Evolutionary conservation across 2,329 filamentous ascomycete genomes (phyloP).

Genomic region (Trichophyton verrucosum): DNA sequence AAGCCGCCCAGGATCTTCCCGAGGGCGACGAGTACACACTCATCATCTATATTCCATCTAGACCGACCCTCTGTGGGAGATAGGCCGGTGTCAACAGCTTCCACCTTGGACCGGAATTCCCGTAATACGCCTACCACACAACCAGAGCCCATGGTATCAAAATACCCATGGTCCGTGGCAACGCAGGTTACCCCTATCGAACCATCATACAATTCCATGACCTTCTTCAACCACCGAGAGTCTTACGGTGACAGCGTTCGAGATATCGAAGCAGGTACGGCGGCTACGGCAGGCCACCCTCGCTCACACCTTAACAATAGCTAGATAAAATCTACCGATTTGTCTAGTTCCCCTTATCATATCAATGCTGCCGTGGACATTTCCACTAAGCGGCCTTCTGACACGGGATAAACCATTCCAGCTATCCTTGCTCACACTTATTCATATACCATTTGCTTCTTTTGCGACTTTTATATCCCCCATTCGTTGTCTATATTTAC

Average conservation of each 20-base stretch:
- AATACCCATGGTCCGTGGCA: conserved; percentile 12
- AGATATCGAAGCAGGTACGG: conserved; percentile 8
- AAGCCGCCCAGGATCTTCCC: conserved; percentile 5
- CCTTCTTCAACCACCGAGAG: not conserved
- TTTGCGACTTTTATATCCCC: not conserved
- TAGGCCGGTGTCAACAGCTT: not conserved
- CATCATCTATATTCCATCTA: conserved; percentile 3
- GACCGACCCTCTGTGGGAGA: not conserved
- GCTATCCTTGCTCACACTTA: not conserved
- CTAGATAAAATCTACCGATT: not conserved
- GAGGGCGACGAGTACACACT: conserved; percentile 4
- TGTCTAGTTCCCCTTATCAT: not conserved
- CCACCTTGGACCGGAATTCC: not conserved
- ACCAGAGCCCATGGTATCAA: conserved; percentile 3
- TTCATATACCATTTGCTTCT: not conserved
- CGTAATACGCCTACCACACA: not conserved
- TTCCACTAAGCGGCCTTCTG: not conserved
- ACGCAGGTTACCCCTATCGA: conserved; percentile 10
- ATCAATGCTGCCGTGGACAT: not conserved
- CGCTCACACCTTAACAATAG: not conserved
- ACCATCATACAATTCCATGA: conserved; percentile 5
- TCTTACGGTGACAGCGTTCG: conserved; percentile 1
- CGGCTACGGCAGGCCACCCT: conserved; percentile 9
- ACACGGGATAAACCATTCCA: not conserved
- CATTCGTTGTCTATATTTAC: not conserved